Conservation (phyloP, 176 grass and related monocot genomes). For the Cocos nucifera region DNA sequence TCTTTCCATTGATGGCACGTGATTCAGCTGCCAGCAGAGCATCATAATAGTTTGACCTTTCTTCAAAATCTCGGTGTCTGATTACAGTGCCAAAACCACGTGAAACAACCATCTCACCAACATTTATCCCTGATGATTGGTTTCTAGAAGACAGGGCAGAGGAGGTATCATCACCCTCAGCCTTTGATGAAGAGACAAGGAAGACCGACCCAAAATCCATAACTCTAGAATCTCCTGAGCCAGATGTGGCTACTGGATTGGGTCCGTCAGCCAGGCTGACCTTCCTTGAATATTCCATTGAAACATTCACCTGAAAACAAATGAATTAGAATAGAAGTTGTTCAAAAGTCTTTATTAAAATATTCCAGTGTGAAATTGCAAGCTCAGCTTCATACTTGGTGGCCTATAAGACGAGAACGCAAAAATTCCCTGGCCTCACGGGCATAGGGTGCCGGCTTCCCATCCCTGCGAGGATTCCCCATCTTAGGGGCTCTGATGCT, state of each 20-base stretch:
- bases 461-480: constrained; percentile 68
- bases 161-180: constrained; percentile 55
- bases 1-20: constrained; percentile 81
- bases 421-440: constrained; percentile 93
- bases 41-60: constrained; percentile 91
- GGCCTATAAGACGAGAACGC: constrained; percentile 79
- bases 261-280: constrained; percentile 48
- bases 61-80: constrained; percentile 90
- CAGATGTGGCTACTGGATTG: constrained; percentile 27
- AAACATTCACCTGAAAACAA: constrained; percentile 57
- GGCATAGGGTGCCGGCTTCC: constrained; percentile 50
- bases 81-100: constrained; percentile 66
- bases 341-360: too few species aligned
- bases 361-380: background rate
- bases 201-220: constrained; percentile 94
- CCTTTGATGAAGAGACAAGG: constrained; percentile 42
- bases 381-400: constrained; percentile 41
- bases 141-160: constrained; percentile 19
- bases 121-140: constrained; percentile 46
- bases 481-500: constrained; percentile 87
- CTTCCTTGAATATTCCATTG: constrained; percentile 96
- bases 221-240: constrained; percentile 47
- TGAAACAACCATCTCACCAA: constrained; percentile 77
- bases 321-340: background rate
- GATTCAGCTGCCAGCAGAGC: constrained; percentile 78